Percentiles rank a stretch among this genome's conserved stretches.
Conservation (phyloP, 306 rosid species). For the Vachellia collinsii region DNA sequence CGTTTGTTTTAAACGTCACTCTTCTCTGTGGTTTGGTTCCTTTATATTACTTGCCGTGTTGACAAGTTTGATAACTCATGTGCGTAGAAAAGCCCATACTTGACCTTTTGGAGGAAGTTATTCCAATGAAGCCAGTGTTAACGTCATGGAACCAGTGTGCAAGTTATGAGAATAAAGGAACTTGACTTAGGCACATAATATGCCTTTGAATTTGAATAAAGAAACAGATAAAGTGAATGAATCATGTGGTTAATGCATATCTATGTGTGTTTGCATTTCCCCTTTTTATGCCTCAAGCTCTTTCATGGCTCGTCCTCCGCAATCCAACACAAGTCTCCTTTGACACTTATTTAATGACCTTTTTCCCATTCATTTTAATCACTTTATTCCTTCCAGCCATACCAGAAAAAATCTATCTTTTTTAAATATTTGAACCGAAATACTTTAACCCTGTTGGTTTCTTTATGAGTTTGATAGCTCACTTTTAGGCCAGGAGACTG, state of each 20-base stretch:
- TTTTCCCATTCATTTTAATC: neutral
- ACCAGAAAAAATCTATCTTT: neutral
- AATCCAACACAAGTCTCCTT: neutral
- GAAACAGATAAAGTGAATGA: neutral
- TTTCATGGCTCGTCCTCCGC: neutral
- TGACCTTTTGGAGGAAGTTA: neutral
- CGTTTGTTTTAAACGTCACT: too few relatives aligned
- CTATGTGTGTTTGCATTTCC: neutral
- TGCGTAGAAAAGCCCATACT: too few relatives aligned
- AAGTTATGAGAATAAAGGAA: neutral
- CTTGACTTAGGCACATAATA: neutral
- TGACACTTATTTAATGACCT: neutral
- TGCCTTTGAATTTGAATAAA: slow-evolving; percentile 2
- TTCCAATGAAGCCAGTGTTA: neutral
- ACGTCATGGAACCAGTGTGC: neutral
- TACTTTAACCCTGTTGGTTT: neutral
- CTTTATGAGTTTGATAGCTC: neutral
- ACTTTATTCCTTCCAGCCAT: neutral
- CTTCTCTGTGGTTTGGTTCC: too few relatives aligned
- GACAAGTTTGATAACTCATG: too few relatives aligned
- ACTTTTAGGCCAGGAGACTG: neutral
- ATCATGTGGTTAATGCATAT: neutral
- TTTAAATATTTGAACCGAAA: neutral
- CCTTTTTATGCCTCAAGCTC: neutral
- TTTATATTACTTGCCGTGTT: too few relatives aligned